A percentile compares a stretch with the other conserved stretches of the same genome.
Conservation (phyloP, 331 rosid species). For the Malus hybrid region DNA sequence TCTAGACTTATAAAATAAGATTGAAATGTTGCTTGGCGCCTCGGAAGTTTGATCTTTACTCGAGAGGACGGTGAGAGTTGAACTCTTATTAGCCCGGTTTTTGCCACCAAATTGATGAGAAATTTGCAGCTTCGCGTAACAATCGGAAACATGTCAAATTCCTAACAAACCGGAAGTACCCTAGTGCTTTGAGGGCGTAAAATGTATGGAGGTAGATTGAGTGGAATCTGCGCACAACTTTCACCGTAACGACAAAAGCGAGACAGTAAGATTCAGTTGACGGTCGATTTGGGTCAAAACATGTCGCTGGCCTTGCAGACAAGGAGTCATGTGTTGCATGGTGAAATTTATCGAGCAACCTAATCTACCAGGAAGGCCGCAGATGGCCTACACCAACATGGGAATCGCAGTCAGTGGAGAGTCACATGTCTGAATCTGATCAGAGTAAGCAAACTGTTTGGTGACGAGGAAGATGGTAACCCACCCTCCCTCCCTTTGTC, state of each 20-base stretch:
- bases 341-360: background rate
- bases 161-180: background rate
- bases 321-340: background rate
- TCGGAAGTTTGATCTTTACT: too few relatives aligned
- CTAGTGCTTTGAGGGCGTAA: background rate
- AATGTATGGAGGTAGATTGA: background rate
- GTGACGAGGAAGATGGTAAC: background rate
- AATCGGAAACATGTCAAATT: background rate
- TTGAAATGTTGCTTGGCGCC: too few relatives aligned
- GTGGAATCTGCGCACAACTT: background rate
- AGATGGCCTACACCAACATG: constrained; percentile 12
- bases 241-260: background rate
- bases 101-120: background rate
- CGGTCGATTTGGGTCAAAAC: background rate
- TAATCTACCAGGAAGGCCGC: background rate
- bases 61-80: background rate
- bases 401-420: background rate
- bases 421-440: background rate
- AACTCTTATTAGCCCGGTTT: background rate
- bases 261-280: background rate
- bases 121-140: background rate
- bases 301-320: background rate
- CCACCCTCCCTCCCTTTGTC: background rate
- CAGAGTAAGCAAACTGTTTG: background rate
- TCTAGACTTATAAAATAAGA: too few relatives aligned